Evolutionary conservation across 768 basidiomycete genomes (phyloP), one percentile per base, ranked within the genome.

Genomic region (Lyophyllum semitale): DNA sequence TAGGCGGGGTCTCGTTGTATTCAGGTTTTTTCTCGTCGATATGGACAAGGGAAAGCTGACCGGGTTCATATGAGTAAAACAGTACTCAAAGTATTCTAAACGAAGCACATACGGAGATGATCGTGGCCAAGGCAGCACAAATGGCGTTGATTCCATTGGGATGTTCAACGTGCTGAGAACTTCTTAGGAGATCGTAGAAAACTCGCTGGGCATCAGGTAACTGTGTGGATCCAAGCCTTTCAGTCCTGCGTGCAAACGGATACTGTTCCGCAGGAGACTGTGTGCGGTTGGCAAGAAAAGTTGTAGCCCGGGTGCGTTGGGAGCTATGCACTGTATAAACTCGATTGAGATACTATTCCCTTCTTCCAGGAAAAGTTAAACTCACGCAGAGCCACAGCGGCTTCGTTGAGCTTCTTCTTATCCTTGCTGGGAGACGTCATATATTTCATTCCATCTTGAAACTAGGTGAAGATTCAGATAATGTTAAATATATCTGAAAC

Each of bases 101-200:
- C 30, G 8, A 47, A 22, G 20, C 26, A 58, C 55, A 23, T 30
- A 61, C 61, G 30, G 61, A 51, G 26, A 62, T 43, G 35, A 60
- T 52, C 2, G 51, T 25, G 13, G 54, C 49, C 17, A 59, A 25
- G 13, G 54, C 59, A 43, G 51, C 41, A 23, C 45, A 53, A 13
- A 64, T 41, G 23, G 51, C 33, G 17, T 59, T 58, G 51, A 61
- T 35, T 12, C 57, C 62, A 25, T 63, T 59, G 3, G 51, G 51
- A 51, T 63, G 62, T 17, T 48, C 53, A 15, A 18, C 23, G 32
- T 30, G 38, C n/a, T 48, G 26, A 8, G 54, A 29, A 22, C 33
- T 40, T 6, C 32, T 32, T 43, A 59, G 35, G 5, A 59, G 53
- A 22, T 46, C 37, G 32, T 55, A 44, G 26, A 59, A 59, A 15